phyloP scores from a whole-genome alignment of 2,329 filamentous ascomycete species.

The Apiospora marii region DNA sequence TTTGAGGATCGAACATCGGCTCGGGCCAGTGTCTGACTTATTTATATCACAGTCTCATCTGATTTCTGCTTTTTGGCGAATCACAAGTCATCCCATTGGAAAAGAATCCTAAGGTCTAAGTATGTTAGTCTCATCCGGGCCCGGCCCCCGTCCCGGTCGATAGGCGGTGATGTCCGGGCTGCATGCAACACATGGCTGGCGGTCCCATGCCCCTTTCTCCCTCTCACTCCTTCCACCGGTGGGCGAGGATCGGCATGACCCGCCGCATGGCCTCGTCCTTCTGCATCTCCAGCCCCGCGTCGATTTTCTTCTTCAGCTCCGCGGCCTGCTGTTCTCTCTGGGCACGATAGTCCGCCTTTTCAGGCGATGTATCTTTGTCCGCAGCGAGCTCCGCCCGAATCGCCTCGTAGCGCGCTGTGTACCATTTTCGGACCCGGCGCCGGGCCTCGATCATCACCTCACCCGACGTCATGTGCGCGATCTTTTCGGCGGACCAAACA shows the following conservation, averaged over 20 bases:
- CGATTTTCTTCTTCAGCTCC: not conserved
- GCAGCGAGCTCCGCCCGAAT: not conserved
- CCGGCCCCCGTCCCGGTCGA: not conserved
- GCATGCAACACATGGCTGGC: not conserved
- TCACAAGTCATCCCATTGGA: not conserved
- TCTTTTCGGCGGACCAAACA: not conserved
- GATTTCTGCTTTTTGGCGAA: not conserved
- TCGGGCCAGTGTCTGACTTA: not conserved
- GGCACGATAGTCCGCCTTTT: too few relatives aligned
- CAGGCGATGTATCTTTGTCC: not conserved
- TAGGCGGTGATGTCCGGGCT: not conserved
- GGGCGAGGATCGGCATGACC: not conserved
- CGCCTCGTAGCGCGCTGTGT: not conserved
- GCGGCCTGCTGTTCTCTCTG: too few relatives aligned
- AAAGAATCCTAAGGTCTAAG: not conserved
- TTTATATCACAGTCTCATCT: conserved; percentile 12
- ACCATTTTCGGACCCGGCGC: not conserved
- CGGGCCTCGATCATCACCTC: not conserved
- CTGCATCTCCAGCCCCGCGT: not conserved
- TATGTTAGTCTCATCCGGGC: not conserved
- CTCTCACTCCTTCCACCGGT: not conserved
- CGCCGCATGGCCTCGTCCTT: conserved; percentile 19
- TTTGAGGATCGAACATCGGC: conserved; percentile 16
- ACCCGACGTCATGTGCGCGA: not conserved
- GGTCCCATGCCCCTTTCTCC: not conserved